These are phyloP conservation scores for Calocybe cyanea DNA, from an alignment of 768 basidiomycete species.

Conservation along the genomic window DNA sequence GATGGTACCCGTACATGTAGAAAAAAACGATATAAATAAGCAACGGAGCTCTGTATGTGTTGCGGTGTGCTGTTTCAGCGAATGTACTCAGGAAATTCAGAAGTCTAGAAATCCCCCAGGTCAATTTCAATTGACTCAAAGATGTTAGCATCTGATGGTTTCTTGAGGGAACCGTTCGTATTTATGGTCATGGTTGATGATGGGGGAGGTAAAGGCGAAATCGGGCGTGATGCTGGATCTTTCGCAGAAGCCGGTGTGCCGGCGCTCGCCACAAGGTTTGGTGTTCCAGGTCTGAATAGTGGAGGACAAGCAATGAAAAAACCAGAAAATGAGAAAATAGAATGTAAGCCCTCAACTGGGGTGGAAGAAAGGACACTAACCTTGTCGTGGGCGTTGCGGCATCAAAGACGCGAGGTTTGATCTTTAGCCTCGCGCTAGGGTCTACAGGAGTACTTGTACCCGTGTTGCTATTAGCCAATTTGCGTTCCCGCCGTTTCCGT, in stretches of 20 bases:
- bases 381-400: slow-evolving; percentile 52
- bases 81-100: background rate
- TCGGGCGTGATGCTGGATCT: slow-evolving; percentile 19
- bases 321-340: slow-evolving; percentile 3
- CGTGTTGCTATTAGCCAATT: slow-evolving; percentile 38
- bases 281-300: slow-evolving; percentile 43
- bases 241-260: slow-evolving; percentile 22
- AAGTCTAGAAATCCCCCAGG: slow-evolving; percentile 66
- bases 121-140: slow-evolving; percentile 72
- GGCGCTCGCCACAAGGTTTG: slow-evolving; percentile 37
- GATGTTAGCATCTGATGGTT: slow-evolving; percentile 51
- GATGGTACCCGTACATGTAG: too few species aligned
- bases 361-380: slow-evolving; percentile 42
- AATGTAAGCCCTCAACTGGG: too few species aligned
- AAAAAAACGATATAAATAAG: too few species aligned
- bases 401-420: slow-evolving; percentile 54
- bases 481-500: slow-evolving; percentile 66
- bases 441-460: slow-evolving; percentile 44
- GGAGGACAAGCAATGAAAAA: slow-evolving; percentile 10
- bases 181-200: slow-evolving; percentile 12
- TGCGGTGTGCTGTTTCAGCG: too few species aligned
- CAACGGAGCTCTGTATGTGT: too few species aligned
- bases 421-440: slow-evolving; percentile 67
- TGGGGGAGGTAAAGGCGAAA: slow-evolving; percentile 24
- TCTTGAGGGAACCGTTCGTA: slow-evolving; percentile 32